These are phyloP conservation scores for Verticillium tricorpus DNA, from an alignment of 2,329 filamentous ascomycete genomes.

Conservation along the genomic window DNA sequence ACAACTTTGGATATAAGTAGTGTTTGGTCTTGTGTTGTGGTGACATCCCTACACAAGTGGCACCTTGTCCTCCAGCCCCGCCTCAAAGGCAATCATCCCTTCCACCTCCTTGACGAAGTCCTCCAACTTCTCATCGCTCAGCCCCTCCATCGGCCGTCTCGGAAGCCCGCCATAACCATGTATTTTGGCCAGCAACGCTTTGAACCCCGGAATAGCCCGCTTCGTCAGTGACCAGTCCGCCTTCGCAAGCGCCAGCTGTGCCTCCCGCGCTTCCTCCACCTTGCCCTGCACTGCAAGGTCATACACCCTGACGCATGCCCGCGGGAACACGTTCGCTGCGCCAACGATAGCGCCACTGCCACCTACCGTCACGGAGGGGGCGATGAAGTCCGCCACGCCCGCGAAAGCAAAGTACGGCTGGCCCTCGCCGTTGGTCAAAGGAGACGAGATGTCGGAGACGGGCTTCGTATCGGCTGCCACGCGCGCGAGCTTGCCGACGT, in stretches of 20 bases:
- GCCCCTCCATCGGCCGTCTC: slow-evolving; percentile 35
- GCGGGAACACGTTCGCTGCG: slow-evolving; percentile 15
- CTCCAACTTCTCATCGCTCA: slow-evolving; percentile 6
- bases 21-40: no score
- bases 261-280: slow-evolving; percentile 10
- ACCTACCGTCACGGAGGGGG: slow-evolving; percentile 9
- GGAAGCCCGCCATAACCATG: slow-evolving; percentile 54
- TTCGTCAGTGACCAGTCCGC: slow-evolving; percentile 18
- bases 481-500: slow-evolving; percentile 56
- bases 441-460: slow-evolving; percentile 6
- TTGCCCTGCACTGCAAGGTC: slow-evolving; percentile 12
- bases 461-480: slow-evolving; percentile 32
- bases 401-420: slow-evolving; percentile 12
- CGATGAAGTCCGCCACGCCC: slow-evolving; percentile 15
- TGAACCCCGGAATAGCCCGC: slow-evolving; percentile 16
- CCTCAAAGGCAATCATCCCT: slow-evolving; percentile 14
- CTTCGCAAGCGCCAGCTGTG: slow-evolving; percentile 13
- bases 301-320: slow-evolving; percentile 16
- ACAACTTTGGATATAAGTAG: no score
- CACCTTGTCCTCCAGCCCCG: slow-evolving; percentile 5
- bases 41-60: neutral
- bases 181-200: slow-evolving; percentile 24
- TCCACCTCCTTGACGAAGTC: slow-evolving; percentile 11
- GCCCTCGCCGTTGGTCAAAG: neutral
- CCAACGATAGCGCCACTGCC: slow-evolving; percentile 15